Base-by-base conservation (phyloP, 352 stramenopile species). In the Globisporangium nodosum region DNA sequence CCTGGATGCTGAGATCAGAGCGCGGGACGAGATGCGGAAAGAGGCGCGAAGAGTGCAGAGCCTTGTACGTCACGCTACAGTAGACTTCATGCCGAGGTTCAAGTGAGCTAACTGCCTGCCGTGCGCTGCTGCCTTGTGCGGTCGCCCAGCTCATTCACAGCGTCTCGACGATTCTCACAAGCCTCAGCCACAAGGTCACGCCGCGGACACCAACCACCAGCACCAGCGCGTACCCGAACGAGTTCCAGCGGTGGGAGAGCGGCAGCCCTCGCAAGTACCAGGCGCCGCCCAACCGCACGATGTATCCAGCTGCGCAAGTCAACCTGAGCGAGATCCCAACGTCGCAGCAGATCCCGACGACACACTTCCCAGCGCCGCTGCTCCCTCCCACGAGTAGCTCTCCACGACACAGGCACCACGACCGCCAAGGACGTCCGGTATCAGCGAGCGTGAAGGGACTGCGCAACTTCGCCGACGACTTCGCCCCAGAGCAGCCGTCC, bases 341-440 rank as follows among this genome's bases (percentile, higher is more conserved):
- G 1, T 80, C 78, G 0, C 81, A 91, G 40, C 70, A 89, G 20
- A 75, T 91, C 9, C 67, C 76, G 15, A 91, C 78, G 3, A 27
- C 51, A 18, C 65, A 64, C 59, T 82, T 79, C 45, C 71, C 54
- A 18, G 11, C 56, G 15, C 47, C 43, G 12, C 45, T 37, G 4
- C 24, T 56, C 18, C 24, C 15, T 5, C 12, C 37, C 1, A 18
- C 37, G 1, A 12, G 33, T 12, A 16, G 0, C 12, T 13, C 37
- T 18, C 37, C 37, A 18, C 37, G 33, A 11, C 33, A 39, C 8
- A 12, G 33, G 33, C 24, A 39, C 8, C 33, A 9, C 3, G 31
- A 35, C 31, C 39, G 12, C 33, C 56, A 27, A 37, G 13, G 49
- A 20, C 56, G 49, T 1, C 56, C 49, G 13, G 43, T 52, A 16